phyloP scores from a whole-genome alignment of 176 grass and related monocot species.

The Aegilops tauschii region DNA sequence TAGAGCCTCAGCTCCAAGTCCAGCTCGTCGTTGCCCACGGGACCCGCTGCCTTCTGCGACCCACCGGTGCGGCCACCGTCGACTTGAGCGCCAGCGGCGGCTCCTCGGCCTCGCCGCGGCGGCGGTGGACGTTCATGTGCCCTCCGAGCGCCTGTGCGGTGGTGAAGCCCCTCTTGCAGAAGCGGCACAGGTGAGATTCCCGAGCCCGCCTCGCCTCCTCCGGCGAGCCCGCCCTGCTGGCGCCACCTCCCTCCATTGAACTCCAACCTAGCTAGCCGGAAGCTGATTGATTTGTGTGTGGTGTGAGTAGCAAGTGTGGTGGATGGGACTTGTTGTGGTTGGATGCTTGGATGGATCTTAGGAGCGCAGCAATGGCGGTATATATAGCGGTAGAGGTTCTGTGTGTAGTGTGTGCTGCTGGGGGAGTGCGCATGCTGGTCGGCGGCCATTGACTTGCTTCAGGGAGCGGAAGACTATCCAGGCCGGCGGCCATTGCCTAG shows the following conservation, averaged over 20 bases:
- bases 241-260: slow-evolving; percentile 34
- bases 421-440: background rate
- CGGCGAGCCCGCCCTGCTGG: slow-evolving; percentile 18
- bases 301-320: background rate
- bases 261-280: no score
- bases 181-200: slow-evolving; percentile 51
- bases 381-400: slow-evolving; percentile 17
- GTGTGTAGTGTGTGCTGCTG: background rate
- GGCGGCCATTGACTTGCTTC: background rate
- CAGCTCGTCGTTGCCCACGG: slow-evolving; percentile 12
- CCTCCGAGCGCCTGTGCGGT: slow-evolving; percentile 73
- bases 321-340: background rate
- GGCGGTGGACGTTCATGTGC: slow-evolving; percentile 83
- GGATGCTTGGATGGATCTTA: slow-evolving; percentile 23
- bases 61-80: background rate
- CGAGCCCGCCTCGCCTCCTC: slow-evolving; percentile 25
- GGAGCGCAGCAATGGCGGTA: background rate
- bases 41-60: background rate
- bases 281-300: background rate
- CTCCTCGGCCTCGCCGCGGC: background rate
- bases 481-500: background rate
- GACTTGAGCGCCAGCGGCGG: background rate
- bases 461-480: background rate
- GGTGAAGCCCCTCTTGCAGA: slow-evolving; percentile 72
- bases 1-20: slow-evolving; percentile 46